These are phyloP conservation scores for Larix kaempferi DNA, from an alignment of 75 land plant species.

Conservation along the genomic window DNA sequence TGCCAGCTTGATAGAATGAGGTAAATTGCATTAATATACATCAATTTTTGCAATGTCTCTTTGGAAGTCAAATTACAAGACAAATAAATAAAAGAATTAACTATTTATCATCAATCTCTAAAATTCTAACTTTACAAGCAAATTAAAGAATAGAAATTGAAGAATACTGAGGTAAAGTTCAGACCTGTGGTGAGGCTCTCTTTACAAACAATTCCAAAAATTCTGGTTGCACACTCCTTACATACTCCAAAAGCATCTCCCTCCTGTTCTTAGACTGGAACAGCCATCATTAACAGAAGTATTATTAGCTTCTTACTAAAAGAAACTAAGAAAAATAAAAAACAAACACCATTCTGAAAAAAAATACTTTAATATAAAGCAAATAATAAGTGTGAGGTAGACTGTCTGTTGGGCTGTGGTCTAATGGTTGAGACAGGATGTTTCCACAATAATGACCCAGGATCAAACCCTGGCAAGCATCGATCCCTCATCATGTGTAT, in stretches of 20 bases:
- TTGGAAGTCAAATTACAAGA: not conserved
- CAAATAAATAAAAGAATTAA: not conserved
- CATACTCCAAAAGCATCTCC: constrained; percentile 92
- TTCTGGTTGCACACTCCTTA: constrained; percentile 90
- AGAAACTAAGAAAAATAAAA: not conserved
- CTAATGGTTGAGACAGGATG: no score
- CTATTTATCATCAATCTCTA: not conserved
- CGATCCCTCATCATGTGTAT: no score
- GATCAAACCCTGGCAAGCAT: no score
- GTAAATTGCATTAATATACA: not conserved
- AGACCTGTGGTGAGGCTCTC: constrained; percentile 36
- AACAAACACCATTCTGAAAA: not conserved
- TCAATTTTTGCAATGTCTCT: not conserved
- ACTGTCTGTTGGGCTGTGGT: no score
- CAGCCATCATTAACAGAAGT: constrained; percentile 1
- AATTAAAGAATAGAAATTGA: constrained; percentile 7
- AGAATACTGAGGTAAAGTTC: not conserved
- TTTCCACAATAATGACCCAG: no score
- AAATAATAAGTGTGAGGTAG: not conserved
- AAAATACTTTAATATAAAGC: not conserved
- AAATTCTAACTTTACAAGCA: not conserved
- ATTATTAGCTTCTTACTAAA: not conserved
- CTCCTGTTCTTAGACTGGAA: constrained; percentile 71
- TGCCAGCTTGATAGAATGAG: not conserved
- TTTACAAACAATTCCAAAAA: constrained; percentile 63